Base-by-base conservation (phyloP, 768 basidiomycete genomes). In the Phaffia australis region DNA sequence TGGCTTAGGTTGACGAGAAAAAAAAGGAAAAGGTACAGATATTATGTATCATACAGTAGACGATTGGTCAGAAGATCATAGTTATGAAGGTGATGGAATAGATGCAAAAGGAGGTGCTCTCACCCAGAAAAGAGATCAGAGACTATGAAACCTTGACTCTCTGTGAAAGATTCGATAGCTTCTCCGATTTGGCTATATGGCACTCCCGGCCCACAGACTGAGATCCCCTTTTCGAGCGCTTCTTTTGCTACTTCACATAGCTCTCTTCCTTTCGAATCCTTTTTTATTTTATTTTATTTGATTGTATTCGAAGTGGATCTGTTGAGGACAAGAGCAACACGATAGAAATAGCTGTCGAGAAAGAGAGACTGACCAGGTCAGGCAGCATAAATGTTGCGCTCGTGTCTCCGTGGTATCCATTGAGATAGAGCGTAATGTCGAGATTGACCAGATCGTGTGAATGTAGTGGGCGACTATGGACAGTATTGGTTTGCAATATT, bases 351-450 rank as follows among this genome's bases (percentile, higher is more conserved):
- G 47, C 15, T 16, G n/a, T 29, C 27, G 19, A 46, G 48, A 56
- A 15, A 50, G 59, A 55, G 63, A 47, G 73, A 78, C 76, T 75
- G 70, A 89, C 88, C 19, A 89, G 88, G 46, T 84, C 74, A 49
- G 90, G 90, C 6, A 94, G 84, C 2, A 87, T 76, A 74, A 90
- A 92, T 0, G 87, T 94, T 60, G 81, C 77, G 0, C 89, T 91
- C 0, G 90, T 93, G 71, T 94, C 92, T 0, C 92, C 92, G 71
- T 94, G 91, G 75, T 83, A 90, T 1, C 87, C 87, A 65, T 88
- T 77, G n/a, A 86, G 77, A 74, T 82, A 93, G 9, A 93, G 80
- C 1, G 92, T 93, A 11, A 95, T 76, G 75, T 95, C 92, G 54
- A 94, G 80, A 74, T 92, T 92, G 71, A 95, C 79, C 56, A 95